Percentiles rank a stretch among this genome's conserved stretches.
These are phyloP conservation scores for Chaetomium sp. DNA, from an alignment of 2,329 filamentous ascomycete genomes.

Conservation along the genomic window DNA sequence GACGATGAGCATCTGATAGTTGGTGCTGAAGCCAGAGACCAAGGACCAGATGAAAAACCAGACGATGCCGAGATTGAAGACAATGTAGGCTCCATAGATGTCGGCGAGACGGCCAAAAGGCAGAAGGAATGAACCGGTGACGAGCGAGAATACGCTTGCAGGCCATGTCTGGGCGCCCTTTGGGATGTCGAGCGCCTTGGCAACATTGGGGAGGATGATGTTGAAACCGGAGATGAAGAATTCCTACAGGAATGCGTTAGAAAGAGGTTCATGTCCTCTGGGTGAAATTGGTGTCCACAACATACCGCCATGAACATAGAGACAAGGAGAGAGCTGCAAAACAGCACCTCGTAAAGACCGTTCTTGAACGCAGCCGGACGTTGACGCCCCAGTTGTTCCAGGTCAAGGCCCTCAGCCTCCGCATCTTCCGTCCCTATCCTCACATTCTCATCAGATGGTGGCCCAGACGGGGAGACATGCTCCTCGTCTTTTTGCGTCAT, in stretches of 20 bases:
- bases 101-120: constrained; percentile 57
- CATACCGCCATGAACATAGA: constrained; percentile 56
- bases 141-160: constrained; percentile 53
- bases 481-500: background rate
- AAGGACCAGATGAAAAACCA: constrained; percentile 67
- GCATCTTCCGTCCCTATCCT: background rate
- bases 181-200: constrained; percentile 57
- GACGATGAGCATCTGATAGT: constrained; percentile 63
- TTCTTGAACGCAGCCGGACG: constrained; percentile 51
- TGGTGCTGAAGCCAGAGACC: constrained; percentile 61
- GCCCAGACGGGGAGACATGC: background rate
- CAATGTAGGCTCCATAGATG: constrained; percentile 54
- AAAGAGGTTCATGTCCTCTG: background rate
- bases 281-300: background rate
- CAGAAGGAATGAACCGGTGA: constrained; percentile 52
- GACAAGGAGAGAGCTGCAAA: constrained; percentile 55
- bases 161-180: constrained; percentile 56
- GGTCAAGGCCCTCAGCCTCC: constrained; percentile 24
- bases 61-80: constrained; percentile 52
- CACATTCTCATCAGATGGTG: constrained; percentile 3
- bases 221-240: constrained; percentile 73
- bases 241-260: constrained; percentile 39
- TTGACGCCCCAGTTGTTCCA: constrained; percentile 57
- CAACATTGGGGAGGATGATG: constrained; percentile 62
- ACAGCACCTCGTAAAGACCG: constrained; percentile 51